Conservation (phyloP, 257 asterid species). For the Datura wrightii region DNA sequence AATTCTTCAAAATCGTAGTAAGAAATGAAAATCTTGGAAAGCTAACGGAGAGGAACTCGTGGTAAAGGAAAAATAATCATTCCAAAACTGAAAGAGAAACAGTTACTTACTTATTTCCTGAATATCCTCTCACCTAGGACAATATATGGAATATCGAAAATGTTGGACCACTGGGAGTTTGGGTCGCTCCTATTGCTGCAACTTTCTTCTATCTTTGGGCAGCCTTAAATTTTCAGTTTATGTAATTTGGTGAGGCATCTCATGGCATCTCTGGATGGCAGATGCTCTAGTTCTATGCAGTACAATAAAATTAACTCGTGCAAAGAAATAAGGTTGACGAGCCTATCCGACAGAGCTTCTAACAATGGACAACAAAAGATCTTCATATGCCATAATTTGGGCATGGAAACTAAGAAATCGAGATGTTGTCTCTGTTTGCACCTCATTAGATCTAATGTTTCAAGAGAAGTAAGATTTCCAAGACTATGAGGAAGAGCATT, state of each 20-base stretch:
- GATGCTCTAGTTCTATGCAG: not conserved
- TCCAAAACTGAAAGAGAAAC: too few species aligned
- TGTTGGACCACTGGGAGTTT: too few species aligned
- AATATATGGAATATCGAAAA: too few species aligned
- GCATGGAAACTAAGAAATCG: conserved; percentile 33
- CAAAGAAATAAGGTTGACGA: not conserved
- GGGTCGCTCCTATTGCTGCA: too few species aligned
- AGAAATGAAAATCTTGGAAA: too few species aligned
- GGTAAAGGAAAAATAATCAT: too few species aligned
- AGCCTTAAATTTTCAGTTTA: too few species aligned
- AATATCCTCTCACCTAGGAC: not conserved
- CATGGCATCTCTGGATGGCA: not conserved
- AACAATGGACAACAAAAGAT: not conserved
- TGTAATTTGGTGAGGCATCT: not conserved
- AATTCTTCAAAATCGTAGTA: too few species aligned
- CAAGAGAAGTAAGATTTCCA: conserved; percentile 32
- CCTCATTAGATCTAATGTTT: fast-evolving
- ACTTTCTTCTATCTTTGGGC: too few species aligned
- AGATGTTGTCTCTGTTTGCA: conserved; percentile 26
- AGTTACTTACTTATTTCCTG: too few species aligned
- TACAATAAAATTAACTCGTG: not conserved
- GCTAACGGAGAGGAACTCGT: too few species aligned
- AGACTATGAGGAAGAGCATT: conserved; percentile 43
- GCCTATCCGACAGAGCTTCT: not conserved
- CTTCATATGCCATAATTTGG: not conserved